Evolutionary conservation across 495 filamentous ascomycete species (phyloP).

Genomic region (Bombardia bombarda): DNA sequence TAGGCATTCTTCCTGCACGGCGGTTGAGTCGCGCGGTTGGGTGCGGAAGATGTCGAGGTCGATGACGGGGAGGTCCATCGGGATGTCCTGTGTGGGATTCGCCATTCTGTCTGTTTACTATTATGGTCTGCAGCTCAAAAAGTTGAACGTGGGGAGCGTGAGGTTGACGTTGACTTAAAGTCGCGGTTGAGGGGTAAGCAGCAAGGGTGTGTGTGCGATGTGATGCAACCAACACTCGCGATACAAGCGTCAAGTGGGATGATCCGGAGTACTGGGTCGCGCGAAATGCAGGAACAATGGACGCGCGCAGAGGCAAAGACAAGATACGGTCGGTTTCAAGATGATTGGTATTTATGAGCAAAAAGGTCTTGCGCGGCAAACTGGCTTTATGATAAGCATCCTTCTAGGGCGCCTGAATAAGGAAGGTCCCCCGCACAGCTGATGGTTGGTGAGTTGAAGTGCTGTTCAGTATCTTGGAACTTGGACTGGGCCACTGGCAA

Average conservation of each 20-base stretch:
- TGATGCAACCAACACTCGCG: no score
- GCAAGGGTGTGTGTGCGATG: no score
- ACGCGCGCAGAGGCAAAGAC: no score
- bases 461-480: no score
- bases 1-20: conserved; percentile 35
- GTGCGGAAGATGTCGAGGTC: conserved; percentile 41
- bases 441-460: no score
- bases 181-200: background rate
- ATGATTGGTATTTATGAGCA: background rate
- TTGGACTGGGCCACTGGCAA: background rate
- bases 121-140: background rate
- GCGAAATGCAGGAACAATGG: no score
- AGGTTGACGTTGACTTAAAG: background rate
- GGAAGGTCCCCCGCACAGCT: background rate
- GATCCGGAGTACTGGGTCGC: no score
- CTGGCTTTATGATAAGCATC: background rate
- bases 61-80: conserved; percentile 46
- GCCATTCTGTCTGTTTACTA: background rate
- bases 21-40: conserved; percentile 23
- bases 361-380: background rate
- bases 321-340: background rate
- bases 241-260: no score
- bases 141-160: no score
- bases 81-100: conserved; percentile 11
- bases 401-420: background rate